Evolutionary conservation across 2,329 filamentous ascomycete species (phyloP).

Genomic region (Claviceps pusilla): DNA sequence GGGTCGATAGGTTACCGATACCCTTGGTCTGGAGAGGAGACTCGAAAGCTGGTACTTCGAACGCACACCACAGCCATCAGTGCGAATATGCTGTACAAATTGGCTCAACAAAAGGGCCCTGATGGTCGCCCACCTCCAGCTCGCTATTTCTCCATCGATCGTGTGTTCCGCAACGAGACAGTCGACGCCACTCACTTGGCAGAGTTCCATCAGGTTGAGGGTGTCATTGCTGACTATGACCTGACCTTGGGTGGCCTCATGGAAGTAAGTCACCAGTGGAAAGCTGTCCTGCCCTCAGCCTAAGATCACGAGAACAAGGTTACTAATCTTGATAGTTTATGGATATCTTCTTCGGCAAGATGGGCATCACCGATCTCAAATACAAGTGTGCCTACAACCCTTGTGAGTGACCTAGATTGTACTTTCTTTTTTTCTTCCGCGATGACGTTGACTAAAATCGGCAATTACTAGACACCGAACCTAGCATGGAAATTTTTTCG

Average conservation of each 20-base stretch:
- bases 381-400: constrained; percentile 68
- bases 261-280: constrained; percentile 23
- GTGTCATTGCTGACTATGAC: constrained; percentile 93
- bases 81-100: constrained; percentile 77
- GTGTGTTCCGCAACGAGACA: constrained; percentile 94
- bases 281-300: not conserved
- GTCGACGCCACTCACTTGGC: constrained; percentile 94
- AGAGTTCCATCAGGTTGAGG: constrained; percentile 97
- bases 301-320: too few species aligned
- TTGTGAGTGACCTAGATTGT: constrained; percentile 4
- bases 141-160: constrained; percentile 97
- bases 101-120: constrained; percentile 68
- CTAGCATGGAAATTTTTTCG: constrained; percentile 95
- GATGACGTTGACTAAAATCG: constrained; percentile 56
- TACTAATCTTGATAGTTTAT: constrained; percentile 43
- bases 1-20: constrained; percentile 95
- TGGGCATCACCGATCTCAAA: constrained; percentile 70
- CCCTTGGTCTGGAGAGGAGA: constrained; percentile 80
- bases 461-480: constrained; percentile 52
- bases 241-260: constrained; percentile 85
- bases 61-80: constrained; percentile 93
- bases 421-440: not conserved
- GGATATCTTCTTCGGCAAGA: constrained; percentile 89
- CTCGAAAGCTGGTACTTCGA: constrained; percentile 68
- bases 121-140: constrained; percentile 50